Conservation (phyloP, 2,329 filamentous ascomycete species). For the Pseudogymnoascus sp. region DNA sequence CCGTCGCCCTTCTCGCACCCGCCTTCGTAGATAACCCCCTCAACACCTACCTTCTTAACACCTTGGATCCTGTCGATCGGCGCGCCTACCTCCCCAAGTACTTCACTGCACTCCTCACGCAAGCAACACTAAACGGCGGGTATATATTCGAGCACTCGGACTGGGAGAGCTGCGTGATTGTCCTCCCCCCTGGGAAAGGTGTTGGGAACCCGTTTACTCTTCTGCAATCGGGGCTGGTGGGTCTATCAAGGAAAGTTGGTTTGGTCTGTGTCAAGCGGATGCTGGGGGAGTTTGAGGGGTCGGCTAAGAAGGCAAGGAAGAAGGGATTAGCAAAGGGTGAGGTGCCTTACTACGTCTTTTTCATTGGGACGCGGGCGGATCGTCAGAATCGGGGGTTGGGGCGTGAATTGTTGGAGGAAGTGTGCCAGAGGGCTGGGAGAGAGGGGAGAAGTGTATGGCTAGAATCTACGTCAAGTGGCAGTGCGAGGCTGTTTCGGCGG, state of each 20-base stretch:
- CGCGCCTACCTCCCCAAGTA: constrained; percentile 15
- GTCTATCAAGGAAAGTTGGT: constrained; percentile 19
- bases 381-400: constrained; percentile 14
- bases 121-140: constrained; percentile 18
- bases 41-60: constrained; percentile 18
- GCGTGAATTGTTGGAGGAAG: constrained; percentile 13
- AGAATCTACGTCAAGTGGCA: constrained; percentile 17
- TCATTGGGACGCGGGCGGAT: constrained; percentile 15
- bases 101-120: constrained; percentile 18
- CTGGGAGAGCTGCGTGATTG: constrained; percentile 11
- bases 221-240: constrained; percentile 18
- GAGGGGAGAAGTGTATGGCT: constrained; percentile 19
- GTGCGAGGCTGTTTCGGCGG: constrained; percentile 15
- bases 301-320: background rate
- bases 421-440: constrained; percentile 13
- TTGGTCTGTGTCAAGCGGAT: constrained; percentile 16
- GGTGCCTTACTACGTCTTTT: constrained; percentile 21
- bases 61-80: constrained; percentile 12
- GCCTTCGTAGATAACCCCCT: constrained; percentile 12
- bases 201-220: constrained; percentile 18
- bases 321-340: background rate
- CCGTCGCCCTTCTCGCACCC: constrained; percentile 2
- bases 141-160: constrained; percentile 15
- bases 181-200: constrained; percentile 17
- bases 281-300: constrained; percentile 15